Evolutionary conservation across 257 asterid genomes (phyloP).

Genomic region (Scutellaria galericulata): DNA sequence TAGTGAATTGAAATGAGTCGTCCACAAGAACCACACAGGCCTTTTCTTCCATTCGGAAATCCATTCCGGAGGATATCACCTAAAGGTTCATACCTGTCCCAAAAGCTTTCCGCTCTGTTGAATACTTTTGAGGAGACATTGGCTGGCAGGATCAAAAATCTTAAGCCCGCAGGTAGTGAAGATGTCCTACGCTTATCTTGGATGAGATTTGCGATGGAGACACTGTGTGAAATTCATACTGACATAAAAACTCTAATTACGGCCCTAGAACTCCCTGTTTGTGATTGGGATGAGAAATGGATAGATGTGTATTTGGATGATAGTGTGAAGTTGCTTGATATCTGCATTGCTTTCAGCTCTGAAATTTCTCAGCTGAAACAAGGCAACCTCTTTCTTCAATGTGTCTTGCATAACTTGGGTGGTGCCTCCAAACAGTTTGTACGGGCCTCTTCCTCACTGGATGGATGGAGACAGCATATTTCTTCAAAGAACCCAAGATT

Average conservation of each 20-base stretch:
- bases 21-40: slow-evolving; percentile 69
- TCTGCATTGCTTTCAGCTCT: slow-evolving; percentile 82
- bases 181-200: slow-evolving; percentile 71
- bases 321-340: slow-evolving; percentile 75
- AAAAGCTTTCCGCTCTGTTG: slow-evolving; percentile 62
- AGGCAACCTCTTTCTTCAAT: slow-evolving; percentile 76
- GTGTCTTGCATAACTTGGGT: slow-evolving; percentile 51
- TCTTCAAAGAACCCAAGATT: slow-evolving; percentile 65
- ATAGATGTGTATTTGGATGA: slow-evolving; percentile 75
- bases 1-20: slow-evolving; percentile 58
- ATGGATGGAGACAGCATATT: slow-evolving; percentile 74
- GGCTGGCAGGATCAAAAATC: slow-evolving; percentile 61
- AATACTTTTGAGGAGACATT: slow-evolving; percentile 68
- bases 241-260: slow-evolving; percentile 72
- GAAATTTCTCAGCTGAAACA: slow-evolving; percentile 78
- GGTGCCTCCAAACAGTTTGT: slow-evolving; percentile 54
- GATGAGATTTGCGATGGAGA: slow-evolving; percentile 68
- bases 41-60: slow-evolving; percentile 73
- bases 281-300: slow-evolving; percentile 93
- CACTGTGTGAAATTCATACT: slow-evolving; percentile 70
- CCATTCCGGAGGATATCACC: slow-evolving; percentile 73
- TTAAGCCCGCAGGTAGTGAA: slow-evolving; percentile 60
- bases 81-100: slow-evolving; percentile 68
- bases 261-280: slow-evolving; percentile 72
- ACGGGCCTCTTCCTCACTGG: slow-evolving; percentile 65